Conservation (phyloP, 352 stramenopile species). For the Pythium vanterpoolii region DNA sequence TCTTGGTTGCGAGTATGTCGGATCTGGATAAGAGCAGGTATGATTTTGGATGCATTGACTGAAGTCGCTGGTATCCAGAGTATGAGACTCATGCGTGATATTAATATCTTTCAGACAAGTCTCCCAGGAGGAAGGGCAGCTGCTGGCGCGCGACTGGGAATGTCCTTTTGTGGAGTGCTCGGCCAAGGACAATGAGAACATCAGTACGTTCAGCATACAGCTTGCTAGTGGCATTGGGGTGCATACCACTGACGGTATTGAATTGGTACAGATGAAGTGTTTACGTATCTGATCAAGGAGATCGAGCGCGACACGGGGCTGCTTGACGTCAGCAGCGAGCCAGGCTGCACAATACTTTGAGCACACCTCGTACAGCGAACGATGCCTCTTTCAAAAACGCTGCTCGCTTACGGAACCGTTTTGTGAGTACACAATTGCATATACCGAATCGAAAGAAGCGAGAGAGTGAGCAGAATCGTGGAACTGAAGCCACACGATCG, state of each 20-base stretch:
- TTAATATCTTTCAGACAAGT: conserved; percentile 54
- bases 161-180: conserved; percentile 95
- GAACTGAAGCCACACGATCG: not conserved
- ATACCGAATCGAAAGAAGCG: conserved; percentile 6
- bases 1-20: conserved; percentile 94
- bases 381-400: not conserved
- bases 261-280: conserved; percentile 70
- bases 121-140: conserved; percentile 79
- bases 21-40: conserved; percentile 91
- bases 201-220: conserved; percentile 60
- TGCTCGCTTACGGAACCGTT: not conserved
- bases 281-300: conserved; percentile 89
- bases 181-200: conserved; percentile 90
- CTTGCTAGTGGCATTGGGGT: not conserved
- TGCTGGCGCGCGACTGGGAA: conserved; percentile 87
- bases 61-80: not conserved
- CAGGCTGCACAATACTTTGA: conserved; percentile 80
- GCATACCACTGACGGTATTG: not conserved
- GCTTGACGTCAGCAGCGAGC: conserved; percentile 76
- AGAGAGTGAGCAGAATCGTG: not conserved
- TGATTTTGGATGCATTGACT: conserved; percentile 22
- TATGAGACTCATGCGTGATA: not conserved
- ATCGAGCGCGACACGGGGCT: conserved; percentile 87
- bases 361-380: not conserved
- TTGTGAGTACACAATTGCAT: conserved; percentile 4